Conservation (phyloP, 2,329 filamentous ascomycete genomes). For the Tolypocladium endophyticum region DNA sequence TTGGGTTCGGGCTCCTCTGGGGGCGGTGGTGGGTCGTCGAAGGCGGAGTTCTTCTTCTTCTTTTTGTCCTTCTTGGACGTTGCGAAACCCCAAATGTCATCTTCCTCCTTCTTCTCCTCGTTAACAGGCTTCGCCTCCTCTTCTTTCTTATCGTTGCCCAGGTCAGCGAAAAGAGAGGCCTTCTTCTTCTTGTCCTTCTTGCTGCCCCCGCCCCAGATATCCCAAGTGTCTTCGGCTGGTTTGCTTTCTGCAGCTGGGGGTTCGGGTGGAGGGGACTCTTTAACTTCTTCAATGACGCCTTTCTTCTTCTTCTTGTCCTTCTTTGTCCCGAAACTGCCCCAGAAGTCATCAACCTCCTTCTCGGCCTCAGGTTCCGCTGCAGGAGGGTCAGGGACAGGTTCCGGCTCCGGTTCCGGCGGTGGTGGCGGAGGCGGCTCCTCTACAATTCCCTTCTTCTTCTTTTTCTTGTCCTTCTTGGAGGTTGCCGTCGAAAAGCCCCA, state of each 20-base stretch:
- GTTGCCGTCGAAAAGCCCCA: slow-evolving; percentile 13
- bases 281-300: slow-evolving; percentile 10
- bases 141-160: not conserved
- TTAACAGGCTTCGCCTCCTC: not conserved
- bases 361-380: slow-evolving; percentile 10
- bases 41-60: slow-evolving; percentile 11
- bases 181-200: slow-evolving; percentile 10
- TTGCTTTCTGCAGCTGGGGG: not conserved
- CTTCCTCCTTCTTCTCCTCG: not conserved
- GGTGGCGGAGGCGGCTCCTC: slow-evolving; percentile 9
- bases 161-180: not conserved
- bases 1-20: slow-evolving; percentile 9
- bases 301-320: slow-evolving; percentile 19
- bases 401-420: slow-evolving; percentile 7
- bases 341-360: slow-evolving; percentile 18
- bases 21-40: slow-evolving; percentile 6
- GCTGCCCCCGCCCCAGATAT: not conserved
- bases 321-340: slow-evolving; percentile 15
- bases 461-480: slow-evolving; percentile 18
- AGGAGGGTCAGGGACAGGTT: slow-evolving; percentile 5
- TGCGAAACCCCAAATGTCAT: not conserved
- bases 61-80: slow-evolving; percentile 7
- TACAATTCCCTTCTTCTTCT: slow-evolving; percentile 11
- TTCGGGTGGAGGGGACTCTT: slow-evolving; percentile 8
- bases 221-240: slow-evolving; percentile 1